phyloP scores from a whole-genome alignment of 78 protist species.

The slime mould (Dictyostelium discoideum) region DNA sequence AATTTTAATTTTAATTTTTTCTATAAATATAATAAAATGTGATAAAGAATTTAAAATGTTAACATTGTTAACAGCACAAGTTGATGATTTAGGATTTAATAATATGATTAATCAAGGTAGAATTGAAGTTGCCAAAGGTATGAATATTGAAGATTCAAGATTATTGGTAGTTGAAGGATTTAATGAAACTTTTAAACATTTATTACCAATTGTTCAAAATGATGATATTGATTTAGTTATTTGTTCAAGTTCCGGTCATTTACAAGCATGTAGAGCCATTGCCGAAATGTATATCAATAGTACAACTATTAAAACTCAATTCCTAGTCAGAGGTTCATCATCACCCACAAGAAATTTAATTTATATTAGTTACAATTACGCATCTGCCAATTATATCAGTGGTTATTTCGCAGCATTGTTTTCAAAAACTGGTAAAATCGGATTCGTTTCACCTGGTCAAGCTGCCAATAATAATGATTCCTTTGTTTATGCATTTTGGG shows the following conservation, averaged over 20 bases:
- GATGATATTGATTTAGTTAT: not conserved
- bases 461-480: not conserved
- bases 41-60: not conserved
- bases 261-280: not conserved
- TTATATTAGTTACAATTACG: not conserved
- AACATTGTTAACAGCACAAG: not conserved
- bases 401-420: conserved; percentile 27
- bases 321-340: conserved; percentile 3
- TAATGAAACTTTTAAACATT: not conserved
- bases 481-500: not conserved
- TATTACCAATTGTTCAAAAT: not conserved
- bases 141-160: not conserved
- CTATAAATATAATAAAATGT: not conserved
- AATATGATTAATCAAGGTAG: conserved; percentile 20
- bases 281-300: not conserved
- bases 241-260: not conserved
- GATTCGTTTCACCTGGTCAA: not conserved
- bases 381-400: not conserved
- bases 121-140: not conserved
- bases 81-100: conserved; percentile 50
- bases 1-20: not conserved
- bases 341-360: not conserved
- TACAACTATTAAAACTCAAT: not conserved
- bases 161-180: not conserved
- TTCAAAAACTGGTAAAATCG: not conserved